Base-by-base conservation (phyloP, 371 early-diverging fungal genomes). In the Batrachochytrium dendrobatidis region DNA sequence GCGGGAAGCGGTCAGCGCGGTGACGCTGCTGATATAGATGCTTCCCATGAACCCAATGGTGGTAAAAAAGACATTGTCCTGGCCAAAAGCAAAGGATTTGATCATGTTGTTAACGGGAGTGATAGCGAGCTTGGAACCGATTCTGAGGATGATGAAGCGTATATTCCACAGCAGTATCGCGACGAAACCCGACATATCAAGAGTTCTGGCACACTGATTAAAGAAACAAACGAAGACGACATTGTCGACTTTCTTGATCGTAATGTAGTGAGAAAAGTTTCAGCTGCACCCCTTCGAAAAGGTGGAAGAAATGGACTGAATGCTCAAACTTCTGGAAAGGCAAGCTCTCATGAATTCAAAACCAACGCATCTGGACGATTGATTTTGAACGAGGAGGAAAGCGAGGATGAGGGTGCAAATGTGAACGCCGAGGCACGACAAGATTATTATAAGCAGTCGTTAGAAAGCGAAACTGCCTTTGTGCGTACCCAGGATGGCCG, bases 191-290 rank as follows among this genome's bases (percentile, higher is more conserved):
- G 15, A 31, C 54, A 58, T 28, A 55, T 28, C 55, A 56, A 60
- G 29, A 57, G n/a, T 8, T 56, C 51, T 24, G 32, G 60, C 25
- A 63, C 70, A 18, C 34, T 56, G 53, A 76, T 76, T 50, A 61
- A 69, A 22, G 76, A 78, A 53, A 71, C 60, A 18, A 89, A 87
- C 66, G 87, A 85, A 56, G 84, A 75, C 12, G 90, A 92, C 35
- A 83, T 84, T 29, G 76, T 96, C 34, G 98, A 97, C 78, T 94
- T 95, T 79, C 74, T 97, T 68, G 94, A 94, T 71, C 77, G 84
- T 20, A 73, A 83, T 48, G 90, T 91, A 24, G 83, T 95, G 28
- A 86, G 90, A 6, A 85, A 84, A 43, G 85, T 94, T n/a, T 55
- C 64, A 4, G 39, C 61, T 3, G 35, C 53, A 33, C 52, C 55